Evolutionary conservation across 306 rosid species (phyloP).

Genomic region (Vigna angularis): DNA sequence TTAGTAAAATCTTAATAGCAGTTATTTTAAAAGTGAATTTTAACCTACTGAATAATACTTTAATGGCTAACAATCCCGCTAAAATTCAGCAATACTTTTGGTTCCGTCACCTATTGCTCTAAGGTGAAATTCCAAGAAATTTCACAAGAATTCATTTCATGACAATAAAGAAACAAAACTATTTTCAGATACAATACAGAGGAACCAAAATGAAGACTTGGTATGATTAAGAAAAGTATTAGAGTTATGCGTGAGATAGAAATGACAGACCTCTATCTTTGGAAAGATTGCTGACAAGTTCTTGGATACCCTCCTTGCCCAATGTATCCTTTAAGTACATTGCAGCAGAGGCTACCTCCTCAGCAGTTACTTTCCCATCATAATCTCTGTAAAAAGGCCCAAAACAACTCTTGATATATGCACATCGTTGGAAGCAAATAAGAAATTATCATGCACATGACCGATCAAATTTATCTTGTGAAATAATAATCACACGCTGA

Average conservation of each 20-base stretch:
- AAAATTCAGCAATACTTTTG: no score
- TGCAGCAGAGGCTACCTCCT: conserved; percentile 97
- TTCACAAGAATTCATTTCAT: conserved; percentile 3
- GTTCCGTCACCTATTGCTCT: conserved; percentile 16
- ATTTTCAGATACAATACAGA: conserved; percentile 2
- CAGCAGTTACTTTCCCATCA: conserved; percentile 96
- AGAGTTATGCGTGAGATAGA: conserved; percentile 1
- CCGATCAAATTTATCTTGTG: conserved; percentile 20
- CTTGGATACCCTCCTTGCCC: conserved; percentile 95
- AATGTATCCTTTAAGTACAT: conserved; percentile 85
- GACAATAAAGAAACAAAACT: background rate
- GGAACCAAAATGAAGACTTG: conserved; percentile 13
- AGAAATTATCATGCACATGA: conserved; percentile 16
- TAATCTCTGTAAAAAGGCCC: conserved; percentile 70
- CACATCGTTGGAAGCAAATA: conserved; percentile 6
- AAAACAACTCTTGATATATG: background rate
- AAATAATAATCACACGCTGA: background rate
- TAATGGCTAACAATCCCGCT: no score
- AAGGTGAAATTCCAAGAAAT: conserved; percentile 28
- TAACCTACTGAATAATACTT: no score
- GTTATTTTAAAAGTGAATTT: no score
- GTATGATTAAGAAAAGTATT: conserved; percentile 27
- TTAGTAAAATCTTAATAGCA: no score
- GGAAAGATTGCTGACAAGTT: conserved; percentile 86
- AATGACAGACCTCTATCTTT: conserved; percentile 74